Evolutionary conservation across 768 basidiomycete species (phyloP).

Genomic region (Sarcodon aspratus): DNA sequence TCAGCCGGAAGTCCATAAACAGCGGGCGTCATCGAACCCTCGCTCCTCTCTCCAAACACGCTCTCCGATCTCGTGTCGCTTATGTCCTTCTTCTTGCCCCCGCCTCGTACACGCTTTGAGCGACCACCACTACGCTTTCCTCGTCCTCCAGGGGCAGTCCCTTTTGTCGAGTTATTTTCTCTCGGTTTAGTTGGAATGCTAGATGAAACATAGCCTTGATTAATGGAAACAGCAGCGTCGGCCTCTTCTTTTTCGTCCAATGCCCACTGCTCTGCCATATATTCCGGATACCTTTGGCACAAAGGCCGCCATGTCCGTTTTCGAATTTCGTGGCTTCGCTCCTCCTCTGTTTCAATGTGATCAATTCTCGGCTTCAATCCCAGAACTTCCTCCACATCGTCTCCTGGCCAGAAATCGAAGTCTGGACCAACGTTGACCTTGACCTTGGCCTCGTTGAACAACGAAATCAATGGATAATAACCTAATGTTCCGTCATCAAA

Average conservation of each 20-base stretch:
- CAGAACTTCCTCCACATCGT: constrained; percentile 62
- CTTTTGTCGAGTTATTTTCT: background rate
- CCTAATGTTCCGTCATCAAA: constrained; percentile 93
- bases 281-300: constrained; percentile 78
- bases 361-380: constrained; percentile 10
- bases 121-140: background rate
- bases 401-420: constrained; percentile 72
- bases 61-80: background rate
- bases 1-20: constrained; percentile 15
- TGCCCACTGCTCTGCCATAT: constrained; percentile 70
- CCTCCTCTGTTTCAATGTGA: constrained; percentile 20
- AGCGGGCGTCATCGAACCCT: constrained; percentile 11
- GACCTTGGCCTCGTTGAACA: constrained; percentile 85
- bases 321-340: constrained; percentile 10
- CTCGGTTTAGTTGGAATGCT: no score
- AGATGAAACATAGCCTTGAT: no score
- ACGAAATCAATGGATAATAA: constrained; percentile 90
- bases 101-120: background rate
- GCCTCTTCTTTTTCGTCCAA: constrained; percentile 72
- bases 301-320: constrained; percentile 63
- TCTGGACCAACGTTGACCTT: constrained; percentile 82
- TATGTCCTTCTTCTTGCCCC: background rate
- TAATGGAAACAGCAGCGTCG: constrained; percentile 32
- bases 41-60: constrained; percentile 4
- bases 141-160: background rate